A percentile compares a stretch with the other conserved stretches of the same genome.
phyloP scores from a whole-genome alignment of 139 green algal genomes.

The Chloropicon primus region DNA sequence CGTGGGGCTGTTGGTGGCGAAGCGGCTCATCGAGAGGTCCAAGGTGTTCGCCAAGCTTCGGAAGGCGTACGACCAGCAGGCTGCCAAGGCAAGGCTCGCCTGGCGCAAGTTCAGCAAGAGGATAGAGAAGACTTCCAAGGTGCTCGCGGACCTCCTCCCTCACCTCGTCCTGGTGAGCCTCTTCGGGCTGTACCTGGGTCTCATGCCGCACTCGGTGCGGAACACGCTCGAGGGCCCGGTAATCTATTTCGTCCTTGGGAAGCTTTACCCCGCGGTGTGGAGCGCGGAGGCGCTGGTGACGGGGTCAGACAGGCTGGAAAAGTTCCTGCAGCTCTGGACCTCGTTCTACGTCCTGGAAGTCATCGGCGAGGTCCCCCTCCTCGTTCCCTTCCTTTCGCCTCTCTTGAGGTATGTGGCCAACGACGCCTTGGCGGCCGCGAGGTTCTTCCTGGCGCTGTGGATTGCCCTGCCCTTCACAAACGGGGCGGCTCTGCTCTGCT shows the following conservation, averaged over 20 bases:
- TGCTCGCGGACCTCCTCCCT: neutral
- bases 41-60: neutral
- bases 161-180: neutral
- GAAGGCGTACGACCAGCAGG: neutral
- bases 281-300: neutral
- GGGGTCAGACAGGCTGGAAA: neutral
- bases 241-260: neutral
- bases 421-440: neutral
- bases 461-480: neutral
- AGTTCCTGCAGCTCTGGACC: neutral
- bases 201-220: neutral
- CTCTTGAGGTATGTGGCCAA: neutral
- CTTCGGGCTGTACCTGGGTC: neutral
- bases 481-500: neutral
- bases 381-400: neutral
- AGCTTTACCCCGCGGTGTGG: neutral
- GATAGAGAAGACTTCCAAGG: neutral
- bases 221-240: neutral
- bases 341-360: neutral
- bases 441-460: neutral
- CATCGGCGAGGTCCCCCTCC: neutral
- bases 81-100: neutral
- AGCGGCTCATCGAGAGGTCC: neutral
- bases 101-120: neutral
- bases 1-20: neutral